Conservation (phyloP, 805 yeast genomes). For the Candida krabiensis region DNA sequence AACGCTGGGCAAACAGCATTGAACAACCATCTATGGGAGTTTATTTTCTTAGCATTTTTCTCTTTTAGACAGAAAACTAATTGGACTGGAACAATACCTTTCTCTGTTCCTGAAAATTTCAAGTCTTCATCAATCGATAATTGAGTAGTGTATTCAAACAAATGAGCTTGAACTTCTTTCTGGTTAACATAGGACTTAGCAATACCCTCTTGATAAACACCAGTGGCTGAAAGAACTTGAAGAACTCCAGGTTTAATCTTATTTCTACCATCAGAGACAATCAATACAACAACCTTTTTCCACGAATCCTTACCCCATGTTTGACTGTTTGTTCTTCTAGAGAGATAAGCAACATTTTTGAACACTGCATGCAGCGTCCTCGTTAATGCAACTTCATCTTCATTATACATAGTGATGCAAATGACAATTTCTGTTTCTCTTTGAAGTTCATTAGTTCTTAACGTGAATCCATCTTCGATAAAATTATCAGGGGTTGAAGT, state of each 20-base stretch:
- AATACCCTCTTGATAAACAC: conserved; percentile 95
- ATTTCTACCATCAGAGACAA: conserved; percentile 92
- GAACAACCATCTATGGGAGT: conserved; percentile 97
- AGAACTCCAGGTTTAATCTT: conserved; percentile 83
- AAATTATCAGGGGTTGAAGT: conserved; percentile 91
- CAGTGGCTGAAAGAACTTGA: conserved; percentile 89
- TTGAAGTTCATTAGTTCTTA: conserved; percentile 81
- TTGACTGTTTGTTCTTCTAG: conserved; percentile 75
- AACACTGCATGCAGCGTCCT: conserved; percentile 94
- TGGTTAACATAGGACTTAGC: conserved; percentile 93
- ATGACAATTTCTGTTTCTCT: conserved; percentile 91
- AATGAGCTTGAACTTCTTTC: conserved; percentile 87
- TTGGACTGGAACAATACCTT: conserved; percentile 93
- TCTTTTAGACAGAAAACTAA: conserved; percentile 91
- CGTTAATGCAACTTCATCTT: conserved; percentile 84
- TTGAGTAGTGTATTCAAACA: conserved; percentile 95
- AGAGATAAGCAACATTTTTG: conserved; percentile 85
- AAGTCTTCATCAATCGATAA: conserved; percentile 86
- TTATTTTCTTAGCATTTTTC: conserved; percentile 87
- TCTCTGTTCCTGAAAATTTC: conserved; percentile 87
- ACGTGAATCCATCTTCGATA: conserved; percentile 73
- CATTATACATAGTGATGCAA: conserved; percentile 97
- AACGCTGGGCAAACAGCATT: conserved; percentile 91
- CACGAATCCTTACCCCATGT: conserved; percentile 97
- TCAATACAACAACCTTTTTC: conserved; percentile 92